Evolutionary conservation across 805 yeast genomes (phyloP), one percentile per base, ranked within the genome.

Genomic region (Torulaspora gathmanii): DNA sequence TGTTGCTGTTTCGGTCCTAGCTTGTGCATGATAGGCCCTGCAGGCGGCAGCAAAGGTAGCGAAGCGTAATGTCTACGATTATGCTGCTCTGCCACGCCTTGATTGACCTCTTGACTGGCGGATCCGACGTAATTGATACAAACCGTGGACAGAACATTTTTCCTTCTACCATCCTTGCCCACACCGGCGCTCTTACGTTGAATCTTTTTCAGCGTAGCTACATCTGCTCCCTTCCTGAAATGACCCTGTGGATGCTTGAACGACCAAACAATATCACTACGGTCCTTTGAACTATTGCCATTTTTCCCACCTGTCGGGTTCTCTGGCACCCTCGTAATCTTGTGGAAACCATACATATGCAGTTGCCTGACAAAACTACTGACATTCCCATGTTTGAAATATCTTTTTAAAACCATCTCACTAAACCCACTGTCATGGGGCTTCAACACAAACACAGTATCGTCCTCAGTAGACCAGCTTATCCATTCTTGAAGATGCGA

Each of bases 301-400:
- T 34, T 31, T 34, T 26, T 10, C 22, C 36, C 38, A 20, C 17
- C 31, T 9, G 30, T 17, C 26, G 34, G 12, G 25, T 27, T 33
- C 7, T 46, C 46, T 19, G 53, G 35, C 11, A 37, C 35, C 7
- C 42, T 44, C 1, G 46, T 37, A 69, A 77, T 82, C 68, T 90
- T 89, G 65, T 90, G 96, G 70, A 90, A 89, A 1, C 96, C 96
- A 63, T 89, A 89, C 97, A 90, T 91, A 70, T 91, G 95, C 37
- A 90, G 71, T 67, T 91, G 97, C 37, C 97, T 78, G 28, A 91
- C 96, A 70, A 91, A 91, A 49, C 91, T 82, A 19, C 95, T 88
- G 23, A 90, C 88, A 61, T 91, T 91, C 3, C 95, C 95, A 68
- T 90, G 97, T 63, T 91, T 91, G 72, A 91, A 90, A 63, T 86